Percentiles rank a stretch among this genome's conserved stretches.
Conservation (phyloP, 2,329 filamentous ascomycete species). For the Colletotrichum filicis region DNA sequence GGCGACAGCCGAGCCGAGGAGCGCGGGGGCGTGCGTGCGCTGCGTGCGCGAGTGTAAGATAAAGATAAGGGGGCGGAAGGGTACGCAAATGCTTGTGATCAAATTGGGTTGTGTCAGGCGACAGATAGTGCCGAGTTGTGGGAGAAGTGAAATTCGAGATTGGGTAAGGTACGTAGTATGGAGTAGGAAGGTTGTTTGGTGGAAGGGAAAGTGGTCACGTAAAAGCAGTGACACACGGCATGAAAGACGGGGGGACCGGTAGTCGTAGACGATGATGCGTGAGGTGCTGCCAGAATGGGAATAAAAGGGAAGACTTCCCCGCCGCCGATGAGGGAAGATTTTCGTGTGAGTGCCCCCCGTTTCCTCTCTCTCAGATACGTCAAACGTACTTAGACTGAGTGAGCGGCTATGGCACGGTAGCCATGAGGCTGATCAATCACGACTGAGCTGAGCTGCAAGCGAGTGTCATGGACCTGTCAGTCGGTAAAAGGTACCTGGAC, state of each 20-base stretch:
- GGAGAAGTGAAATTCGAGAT: neutral
- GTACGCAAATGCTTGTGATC: neutral
- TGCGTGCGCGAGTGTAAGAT: neutral
- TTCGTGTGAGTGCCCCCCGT: neutral
- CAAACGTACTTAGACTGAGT: neutral
- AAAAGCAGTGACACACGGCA: slow-evolving; percentile 21
- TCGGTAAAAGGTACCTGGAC: neutral
- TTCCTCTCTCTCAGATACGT: slow-evolving; percentile 5
- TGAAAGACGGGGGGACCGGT: neutral
- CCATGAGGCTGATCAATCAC: slow-evolving; percentile 23
- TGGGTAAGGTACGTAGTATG: slow-evolving; percentile 3
- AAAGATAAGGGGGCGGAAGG: neutral
- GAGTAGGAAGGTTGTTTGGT: neutral
- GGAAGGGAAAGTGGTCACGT: slow-evolving; percentile 7
- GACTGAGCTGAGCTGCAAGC: slow-evolving; percentile 4
- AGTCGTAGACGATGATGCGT: neutral
- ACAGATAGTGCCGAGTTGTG: neutral
- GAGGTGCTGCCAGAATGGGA: neutral
- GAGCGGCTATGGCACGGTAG: slow-evolving; percentile 17
- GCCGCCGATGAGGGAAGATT: slow-evolving; percentile 14
- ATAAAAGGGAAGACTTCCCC: slow-evolving; percentile 7
- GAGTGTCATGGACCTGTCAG: slow-evolving; percentile 4
- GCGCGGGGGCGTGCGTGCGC: neutral
- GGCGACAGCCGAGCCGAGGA: slow-evolving; percentile 16
- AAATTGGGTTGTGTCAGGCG: slow-evolving; percentile 9